Percentiles rank a stretch among this genome's conserved stretches.
Evolutionary conservation across 2,329 filamentous ascomycete genomes (phyloP).

Genomic region (Ramularia endophylla): DNA sequence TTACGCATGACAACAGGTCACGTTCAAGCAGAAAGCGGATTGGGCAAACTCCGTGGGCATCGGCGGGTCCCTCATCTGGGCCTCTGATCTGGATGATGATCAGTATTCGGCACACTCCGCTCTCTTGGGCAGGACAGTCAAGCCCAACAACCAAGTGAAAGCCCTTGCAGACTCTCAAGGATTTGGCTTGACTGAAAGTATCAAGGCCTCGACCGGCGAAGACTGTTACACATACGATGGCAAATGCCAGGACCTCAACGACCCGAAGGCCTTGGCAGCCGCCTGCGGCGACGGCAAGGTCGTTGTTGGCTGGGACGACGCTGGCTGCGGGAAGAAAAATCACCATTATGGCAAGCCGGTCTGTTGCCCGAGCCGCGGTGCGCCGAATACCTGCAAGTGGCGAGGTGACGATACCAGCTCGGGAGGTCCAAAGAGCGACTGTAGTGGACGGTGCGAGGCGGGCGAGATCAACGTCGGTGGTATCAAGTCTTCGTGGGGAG

Average conservation of each 20-base stretch:
- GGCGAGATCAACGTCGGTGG: conserved; percentile 4
- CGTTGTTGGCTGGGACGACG: conserved; percentile 3
- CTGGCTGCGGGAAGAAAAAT: conserved; percentile 2
- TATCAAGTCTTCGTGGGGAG: conserved; percentile 1
- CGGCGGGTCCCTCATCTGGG: conserved; percentile 24
- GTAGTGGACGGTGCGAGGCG: not conserved
- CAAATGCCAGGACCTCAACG: not conserved
- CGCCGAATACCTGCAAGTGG: not conserved
- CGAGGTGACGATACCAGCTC: conserved; percentile 1
- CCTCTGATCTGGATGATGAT: conserved; percentile 13
- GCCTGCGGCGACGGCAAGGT: not conserved
- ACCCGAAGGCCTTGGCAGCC: not conserved
- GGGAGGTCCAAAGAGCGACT: not conserved
- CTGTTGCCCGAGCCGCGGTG: not conserved
- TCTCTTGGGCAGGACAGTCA: conserved; percentile 6
- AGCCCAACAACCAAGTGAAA: not conserved
- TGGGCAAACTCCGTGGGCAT: conserved; percentile 31
- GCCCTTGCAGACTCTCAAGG: not conserved
- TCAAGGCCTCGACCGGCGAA: too few species aligned
- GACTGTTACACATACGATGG: too few species aligned
- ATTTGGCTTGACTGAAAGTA: conserved; percentile 3
- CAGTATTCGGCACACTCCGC: conserved; percentile 5
- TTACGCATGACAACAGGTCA: too few species aligned
- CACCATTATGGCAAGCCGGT: conserved; percentile 4
- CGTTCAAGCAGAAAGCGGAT: conserved; percentile 30